phyloP scores from a whole-genome alignment of 805 yeast species.

The Blastobotrys americana region DNA sequence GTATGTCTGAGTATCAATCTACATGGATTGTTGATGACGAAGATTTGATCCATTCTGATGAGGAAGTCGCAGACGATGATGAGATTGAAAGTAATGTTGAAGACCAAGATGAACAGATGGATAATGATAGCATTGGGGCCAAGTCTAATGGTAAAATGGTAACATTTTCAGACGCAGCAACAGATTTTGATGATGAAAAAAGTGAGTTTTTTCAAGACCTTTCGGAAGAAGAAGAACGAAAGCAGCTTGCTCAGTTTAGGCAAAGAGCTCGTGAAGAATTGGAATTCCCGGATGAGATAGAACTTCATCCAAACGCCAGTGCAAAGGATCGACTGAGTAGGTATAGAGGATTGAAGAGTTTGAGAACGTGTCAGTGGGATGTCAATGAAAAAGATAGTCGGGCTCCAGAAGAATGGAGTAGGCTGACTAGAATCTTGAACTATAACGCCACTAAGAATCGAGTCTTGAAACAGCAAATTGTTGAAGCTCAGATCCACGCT shows the following conservation, averaged over 20 bases:
- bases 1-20: constrained; percentile 71
- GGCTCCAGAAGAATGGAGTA: constrained; percentile 71
- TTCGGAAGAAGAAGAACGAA: constrained; percentile 73
- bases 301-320: constrained; percentile 64
- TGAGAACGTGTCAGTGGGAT: constrained; percentile 81
- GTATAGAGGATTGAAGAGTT: constrained; percentile 80
- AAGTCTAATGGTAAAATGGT: constrained; percentile 2
- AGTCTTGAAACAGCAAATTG: constrained; percentile 51
- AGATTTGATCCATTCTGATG: constrained; percentile 36
- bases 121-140: constrained; percentile 23
- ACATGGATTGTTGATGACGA: constrained; percentile 55
- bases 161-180: constrained; percentile 30
- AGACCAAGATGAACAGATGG: constrained; percentile 8
- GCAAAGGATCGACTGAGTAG: constrained; percentile 69
- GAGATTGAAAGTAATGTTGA: constrained; percentile 23
- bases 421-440: constrained; percentile 66
- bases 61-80: constrained; percentile 28
- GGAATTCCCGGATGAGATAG: constrained; percentile 95
- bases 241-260: constrained; percentile 65
- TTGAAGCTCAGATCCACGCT: constrained; percentile 39
- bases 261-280: constrained; percentile 69
- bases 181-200: constrained; percentile 37
- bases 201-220: constrained; percentile 65
- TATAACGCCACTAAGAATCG: constrained; percentile 69
- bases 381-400: constrained; percentile 71